These are phyloP conservation scores for Schizosaccharomyces pombe DNA, from an alignment of 805 yeast genomes.

Conservation along the genomic window DNA sequence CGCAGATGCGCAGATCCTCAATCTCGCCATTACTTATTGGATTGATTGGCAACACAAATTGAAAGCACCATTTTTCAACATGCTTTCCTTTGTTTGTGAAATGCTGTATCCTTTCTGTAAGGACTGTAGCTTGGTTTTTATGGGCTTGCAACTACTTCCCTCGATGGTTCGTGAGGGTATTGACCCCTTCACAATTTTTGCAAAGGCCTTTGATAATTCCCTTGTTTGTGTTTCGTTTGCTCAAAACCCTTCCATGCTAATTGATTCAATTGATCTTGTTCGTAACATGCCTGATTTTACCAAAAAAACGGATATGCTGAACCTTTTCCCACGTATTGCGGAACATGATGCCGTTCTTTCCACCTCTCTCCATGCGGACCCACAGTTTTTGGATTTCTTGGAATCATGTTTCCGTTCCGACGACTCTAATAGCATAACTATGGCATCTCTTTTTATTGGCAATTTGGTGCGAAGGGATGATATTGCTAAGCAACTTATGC, in stretches of 20 bases:
- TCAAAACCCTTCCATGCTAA: not conserved
- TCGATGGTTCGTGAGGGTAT: not conserved
- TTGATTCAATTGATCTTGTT: not conserved
- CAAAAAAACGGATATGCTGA: not conserved
- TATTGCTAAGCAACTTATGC: not conserved
- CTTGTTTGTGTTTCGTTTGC: not conserved
- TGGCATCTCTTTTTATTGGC: not conserved
- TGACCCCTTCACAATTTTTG: not conserved
- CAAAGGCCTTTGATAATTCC: not conserved
- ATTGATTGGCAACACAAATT: not conserved
- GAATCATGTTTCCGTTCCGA: not conserved
- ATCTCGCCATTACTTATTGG: not conserved
- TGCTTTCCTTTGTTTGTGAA: not conserved
- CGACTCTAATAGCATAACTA: not conserved
- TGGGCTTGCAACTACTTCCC: not conserved
- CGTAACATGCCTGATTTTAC: not conserved
- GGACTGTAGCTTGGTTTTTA: not conserved
- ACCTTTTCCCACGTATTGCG: not conserved
- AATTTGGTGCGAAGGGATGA: not conserved
- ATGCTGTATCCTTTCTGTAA: not conserved
- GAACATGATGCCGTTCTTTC: not conserved
- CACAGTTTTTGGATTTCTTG: not conserved
- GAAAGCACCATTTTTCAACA: not conserved
- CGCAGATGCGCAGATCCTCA: not conserved
- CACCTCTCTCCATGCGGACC: not conserved